Evolutionary conservation across 2,329 filamentous ascomycete genomes (phyloP), one percentile per base, ranked within the genome.

Genomic region (Hortaea werneckii): DNA sequence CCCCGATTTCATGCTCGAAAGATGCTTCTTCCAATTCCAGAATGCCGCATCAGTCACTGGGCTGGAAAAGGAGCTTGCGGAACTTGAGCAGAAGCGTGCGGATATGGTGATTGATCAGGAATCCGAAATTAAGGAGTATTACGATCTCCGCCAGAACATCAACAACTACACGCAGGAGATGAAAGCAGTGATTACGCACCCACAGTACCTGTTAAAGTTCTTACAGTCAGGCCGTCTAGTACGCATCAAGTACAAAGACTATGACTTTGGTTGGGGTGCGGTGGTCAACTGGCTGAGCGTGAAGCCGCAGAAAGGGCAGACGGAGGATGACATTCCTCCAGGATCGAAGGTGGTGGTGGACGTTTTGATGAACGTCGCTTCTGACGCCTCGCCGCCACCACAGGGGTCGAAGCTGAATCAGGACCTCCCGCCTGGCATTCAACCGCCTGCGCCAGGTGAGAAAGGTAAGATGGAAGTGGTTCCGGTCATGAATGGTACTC

Each of bases 21-120:
- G 85, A 55, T 98, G 92, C 62, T 98, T 98, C 71, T 94, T 87
- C 66, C 92, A 98, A 66, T 98, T 98, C 68, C 92, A 98, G 65
- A 96, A 94, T 58, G 87, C 87, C 1, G 85, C 90, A 9, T 88
- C 84, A 55, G 87, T 95, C 6, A 85, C 85, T 20, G 74, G 76
- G 9, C 68, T 96, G 20, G 92, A 98, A 66, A 87, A 85, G 64
- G 83, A 94, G 54, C 71, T 96, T 49, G 79, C 80, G 61, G 76
- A 84, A 40, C 68, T 95, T 29, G 88, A 95, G 64, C 77, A 78
- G 49, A 79, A 89, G 63, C 79, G 80, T 50, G 78, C 84, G 43
- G 75, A 74, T 40, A 80, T 90, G 67, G 71, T 77, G 41, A 95
- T 98, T 51, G 74, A 85, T 0, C 88, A 96, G 59, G 92, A 98